These are phyloP conservation scores for Trametes polyzona DNA, from an alignment of 1,284 basidiomycete species.

Conservation along the genomic window DNA sequence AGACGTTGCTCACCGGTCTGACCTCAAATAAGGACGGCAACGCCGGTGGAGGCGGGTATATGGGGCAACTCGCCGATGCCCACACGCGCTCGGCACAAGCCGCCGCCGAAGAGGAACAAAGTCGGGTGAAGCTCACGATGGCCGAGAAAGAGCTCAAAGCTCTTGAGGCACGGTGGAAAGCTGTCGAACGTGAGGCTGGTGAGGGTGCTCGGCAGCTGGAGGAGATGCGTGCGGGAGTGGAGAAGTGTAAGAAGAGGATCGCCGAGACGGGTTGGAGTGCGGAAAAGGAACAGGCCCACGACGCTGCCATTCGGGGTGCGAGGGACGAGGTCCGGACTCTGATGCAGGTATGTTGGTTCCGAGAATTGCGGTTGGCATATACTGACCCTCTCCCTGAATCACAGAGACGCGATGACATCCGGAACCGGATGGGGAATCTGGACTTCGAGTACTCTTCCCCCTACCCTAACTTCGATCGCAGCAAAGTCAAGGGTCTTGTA, in stretches of 20 bases:
- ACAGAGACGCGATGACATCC: conserved; percentile 76
- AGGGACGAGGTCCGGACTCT: conserved; percentile 62
- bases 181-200: conserved; percentile 82
- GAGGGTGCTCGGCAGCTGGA: conserved; percentile 77
- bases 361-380: too few relatives aligned
- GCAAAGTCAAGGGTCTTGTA: conserved; percentile 93
- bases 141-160: conserved; percentile 81
- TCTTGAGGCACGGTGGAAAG: conserved; percentile 82
- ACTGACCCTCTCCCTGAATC: background rate
- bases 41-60: conserved; percentile 84
- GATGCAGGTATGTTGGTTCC: conserved; percentile 58
- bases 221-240: conserved; percentile 62
- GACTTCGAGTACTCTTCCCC: conserved; percentile 89
- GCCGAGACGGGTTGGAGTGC: conserved; percentile 79
- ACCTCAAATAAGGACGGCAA: conserved; percentile 65
- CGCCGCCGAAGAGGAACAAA: conserved; percentile 86
- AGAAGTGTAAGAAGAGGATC: conserved; percentile 58
- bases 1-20: conserved; percentile 93
- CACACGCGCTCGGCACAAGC: conserved; percentile 78
- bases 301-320: conserved; percentile 59
- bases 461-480: conserved; percentile 81
- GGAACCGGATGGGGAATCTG: conserved; percentile 70
- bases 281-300: conserved; percentile 74
- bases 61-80: conserved; percentile 95
- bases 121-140: conserved; percentile 78